phyloP scores from a whole-genome alignment of 139 green algal genomes.

The Picocystis salinarum region DNA sequence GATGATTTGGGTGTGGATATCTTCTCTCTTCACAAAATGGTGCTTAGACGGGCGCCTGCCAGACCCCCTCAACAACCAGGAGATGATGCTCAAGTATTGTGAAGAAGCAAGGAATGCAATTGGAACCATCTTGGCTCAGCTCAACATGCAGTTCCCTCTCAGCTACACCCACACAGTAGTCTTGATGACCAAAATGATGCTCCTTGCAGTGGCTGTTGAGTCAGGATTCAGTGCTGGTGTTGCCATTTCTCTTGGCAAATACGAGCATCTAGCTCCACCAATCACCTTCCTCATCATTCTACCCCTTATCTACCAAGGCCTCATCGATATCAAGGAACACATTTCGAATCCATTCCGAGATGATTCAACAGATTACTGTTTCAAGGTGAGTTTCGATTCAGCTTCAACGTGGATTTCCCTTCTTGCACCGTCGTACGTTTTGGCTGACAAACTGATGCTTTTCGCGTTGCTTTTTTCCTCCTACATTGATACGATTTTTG shows the following conservation, averaged over 20 bases:
- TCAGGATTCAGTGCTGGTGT: background rate
- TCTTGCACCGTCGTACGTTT: no score
- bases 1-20: constrained; percentile 3
- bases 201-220: background rate
- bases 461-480: background rate
- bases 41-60: constrained; percentile 2
- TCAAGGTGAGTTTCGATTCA: no score
- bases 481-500: background rate
- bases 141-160: constrained; percentile 1
- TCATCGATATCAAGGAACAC: constrained; percentile 1
- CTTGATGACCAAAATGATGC: background rate
- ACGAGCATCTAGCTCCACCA: background rate
- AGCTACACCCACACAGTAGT: constrained; percentile 1
- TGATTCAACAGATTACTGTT: no score
- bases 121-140: constrained; percentile 1
- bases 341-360: constrained; percentile 1
- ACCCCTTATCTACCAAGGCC: constrained; percentile 3
- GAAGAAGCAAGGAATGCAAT: constrained; percentile 3
- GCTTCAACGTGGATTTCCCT: no score
- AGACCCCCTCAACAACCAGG: constrained; percentile 1
- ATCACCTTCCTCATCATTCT: background rate
- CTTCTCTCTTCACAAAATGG: constrained; percentile 4
- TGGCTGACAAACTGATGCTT: background rate
- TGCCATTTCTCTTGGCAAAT: background rate
- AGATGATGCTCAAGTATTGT: background rate